Percentiles rank a stretch among this genome's conserved stretches.
Evolutionary conservation across 1,284 basidiomycete genomes (phyloP).

Genomic region (Apiotrichum akiyoshidainum): DNA sequence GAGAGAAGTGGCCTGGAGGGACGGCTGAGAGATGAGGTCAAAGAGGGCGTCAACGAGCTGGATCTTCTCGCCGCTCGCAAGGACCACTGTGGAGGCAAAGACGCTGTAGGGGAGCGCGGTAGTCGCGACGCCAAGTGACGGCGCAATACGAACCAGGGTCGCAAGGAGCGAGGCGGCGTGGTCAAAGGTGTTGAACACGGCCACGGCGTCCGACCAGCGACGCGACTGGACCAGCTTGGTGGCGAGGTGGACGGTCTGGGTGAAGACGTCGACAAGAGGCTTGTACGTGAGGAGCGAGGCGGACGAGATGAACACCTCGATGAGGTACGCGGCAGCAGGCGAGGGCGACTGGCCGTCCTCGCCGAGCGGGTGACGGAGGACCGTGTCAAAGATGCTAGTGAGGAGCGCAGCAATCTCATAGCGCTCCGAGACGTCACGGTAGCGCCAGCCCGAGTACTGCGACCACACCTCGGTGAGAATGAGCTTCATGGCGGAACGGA

Average conservation of each 20-base stretch:
- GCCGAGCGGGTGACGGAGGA: conserved; percentile 33
- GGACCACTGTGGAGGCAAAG: conserved; percentile 25
- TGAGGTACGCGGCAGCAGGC: conserved; percentile 28
- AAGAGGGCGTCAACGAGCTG: conserved; percentile 39
- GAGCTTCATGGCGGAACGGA: conserved; percentile 38
- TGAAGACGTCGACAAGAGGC: conserved; percentile 40
- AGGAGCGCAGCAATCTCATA: conserved; percentile 34
- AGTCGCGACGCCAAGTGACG: conserved; percentile 18
- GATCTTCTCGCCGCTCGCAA: conserved; percentile 23
- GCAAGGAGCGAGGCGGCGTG: conserved; percentile 29
- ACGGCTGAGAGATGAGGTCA: conserved; percentile 28
- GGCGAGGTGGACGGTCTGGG: conserved; percentile 28
- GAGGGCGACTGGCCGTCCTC: conserved; percentile 22
- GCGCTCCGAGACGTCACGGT: conserved; percentile 31
- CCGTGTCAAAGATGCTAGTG: conserved; percentile 29
- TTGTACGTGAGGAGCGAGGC: conserved; percentile 41
- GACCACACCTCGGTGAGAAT: conserved; percentile 37
- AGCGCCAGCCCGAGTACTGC: conserved; percentile 41
- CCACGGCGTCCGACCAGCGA: conserved; percentile 28
- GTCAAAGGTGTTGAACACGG: conserved; percentile 32
- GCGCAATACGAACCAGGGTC: conserved; percentile 31
- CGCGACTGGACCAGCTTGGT: conserved; percentile 25
- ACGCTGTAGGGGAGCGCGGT: conserved; percentile 32
- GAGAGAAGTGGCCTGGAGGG: conserved; percentile 23
- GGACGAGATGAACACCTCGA: conserved; percentile 36